Evolutionary conservation across 164 flowering plant genomes (phyloP).

Genomic region (Tetrastigma voinierianum): DNA sequence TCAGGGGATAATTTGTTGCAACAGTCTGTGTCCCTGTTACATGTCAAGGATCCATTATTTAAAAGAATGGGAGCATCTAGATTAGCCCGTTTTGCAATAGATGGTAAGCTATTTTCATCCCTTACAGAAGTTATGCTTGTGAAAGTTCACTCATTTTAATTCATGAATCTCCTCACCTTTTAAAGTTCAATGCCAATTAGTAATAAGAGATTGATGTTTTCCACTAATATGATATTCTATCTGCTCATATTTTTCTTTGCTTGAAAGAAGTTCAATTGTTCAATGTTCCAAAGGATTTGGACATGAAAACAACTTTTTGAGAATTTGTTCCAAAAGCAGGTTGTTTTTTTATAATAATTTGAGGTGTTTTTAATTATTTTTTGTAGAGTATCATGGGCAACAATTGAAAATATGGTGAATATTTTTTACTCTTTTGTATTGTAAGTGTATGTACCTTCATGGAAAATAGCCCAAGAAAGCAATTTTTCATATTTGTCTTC

Average conservation of each 20-base stretch:
- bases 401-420: too few relatives aligned
- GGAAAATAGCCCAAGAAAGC: too few relatives aligned
- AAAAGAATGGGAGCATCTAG: conserved; percentile 98
- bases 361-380: too few relatives aligned
- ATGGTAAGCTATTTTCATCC: conserved; percentile 46
- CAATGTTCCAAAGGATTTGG: too few relatives aligned
- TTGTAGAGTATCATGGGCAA: too few relatives aligned
- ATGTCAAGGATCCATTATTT: conserved; percentile 87
- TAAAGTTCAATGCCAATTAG: background rate
- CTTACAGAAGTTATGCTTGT: background rate
- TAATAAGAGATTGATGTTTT: background rate
- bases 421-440: too few relatives aligned
- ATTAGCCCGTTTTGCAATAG: conserved; percentile 78
- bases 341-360: too few relatives aligned
- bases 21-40: conserved; percentile 80
- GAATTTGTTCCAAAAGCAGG: too few relatives aligned
- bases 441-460: too few relatives aligned
- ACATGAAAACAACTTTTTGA: too few relatives aligned
- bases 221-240: background rate
- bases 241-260: background rate
- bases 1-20: conserved; percentile 84
- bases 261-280: too few relatives aligned
- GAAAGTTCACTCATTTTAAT: background rate
- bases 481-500: too few relatives aligned
- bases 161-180: background rate